Evolutionary conservation across 2,329 filamentous ascomycete species (phyloP), one percentile per base, ranked within the genome.

Genomic region (Pseudogymnoascus sp.): DNA sequence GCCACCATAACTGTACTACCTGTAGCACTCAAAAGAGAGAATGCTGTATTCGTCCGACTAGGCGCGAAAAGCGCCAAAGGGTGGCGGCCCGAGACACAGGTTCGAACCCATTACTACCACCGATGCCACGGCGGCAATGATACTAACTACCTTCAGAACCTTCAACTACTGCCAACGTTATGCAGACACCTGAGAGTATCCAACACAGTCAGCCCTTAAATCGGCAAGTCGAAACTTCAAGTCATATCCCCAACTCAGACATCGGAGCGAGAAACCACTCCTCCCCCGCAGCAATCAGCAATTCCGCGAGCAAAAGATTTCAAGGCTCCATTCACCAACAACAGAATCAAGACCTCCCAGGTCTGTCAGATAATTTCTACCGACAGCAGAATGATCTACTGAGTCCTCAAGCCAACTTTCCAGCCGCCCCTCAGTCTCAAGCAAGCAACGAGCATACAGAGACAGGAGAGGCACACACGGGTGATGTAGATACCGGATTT

Each of bases 11-110:
- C 16, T 61, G 47, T 57, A 37, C 43, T 63, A 66, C 59, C 59
- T 37, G 66, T 69, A 6, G 66, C 60, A 7, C 64, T 60, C 2
- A 59, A 67, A 37, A 71, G 70, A 73, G 73, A 50, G 66, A 71
- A 28, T 64, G 67, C 18, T 20, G 58, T 28, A n/a, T 59, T 38
- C 35, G 35, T 32, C 16, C 58, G n/a, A 20, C 41, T 8, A 30
- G 16, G 18, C 20, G 58, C 25, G 41, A 59, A 47, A 43, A 28
- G 35, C 35, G 58, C 30, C 25, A 30, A 32, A 54, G 28, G 28
- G 3, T 12, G 4, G 4, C 14, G n/a, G n/a, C 43, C n/a, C 25
- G 8, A 54, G 25, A 12, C 25, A 32, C 43, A 54, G 43, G 43
- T 54, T 30, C 25, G 22, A 30, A 14, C 14, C n/a, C 25, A 18